Percentiles rank a stretch among this genome's conserved stretches.
Evolutionary conservation across 2,329 filamentous ascomycete genomes (phyloP).

Genomic region (Periglandula ipomoeae): DNA sequence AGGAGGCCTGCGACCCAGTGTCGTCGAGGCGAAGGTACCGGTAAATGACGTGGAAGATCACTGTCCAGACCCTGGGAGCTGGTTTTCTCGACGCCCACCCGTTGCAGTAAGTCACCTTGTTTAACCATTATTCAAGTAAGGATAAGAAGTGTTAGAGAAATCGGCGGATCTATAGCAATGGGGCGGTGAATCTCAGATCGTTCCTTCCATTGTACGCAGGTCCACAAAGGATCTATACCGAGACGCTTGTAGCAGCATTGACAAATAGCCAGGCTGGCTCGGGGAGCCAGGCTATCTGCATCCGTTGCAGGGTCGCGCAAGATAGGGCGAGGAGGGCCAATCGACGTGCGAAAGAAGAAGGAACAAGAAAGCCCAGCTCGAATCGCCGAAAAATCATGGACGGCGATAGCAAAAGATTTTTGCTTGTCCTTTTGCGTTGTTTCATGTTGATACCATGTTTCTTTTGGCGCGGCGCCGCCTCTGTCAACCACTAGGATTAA

Average conservation of each 20-base stretch:
- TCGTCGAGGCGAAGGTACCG: too few relatives aligned
- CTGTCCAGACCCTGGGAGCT: too few relatives aligned
- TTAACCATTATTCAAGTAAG: too few relatives aligned
- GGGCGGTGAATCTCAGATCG: too few relatives aligned
- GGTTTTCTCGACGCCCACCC: too few relatives aligned
- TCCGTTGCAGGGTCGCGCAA: conserved; percentile 2
- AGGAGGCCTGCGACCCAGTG: too few relatives aligned
- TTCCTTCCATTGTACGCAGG: too few relatives aligned
- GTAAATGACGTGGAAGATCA: too few relatives aligned
- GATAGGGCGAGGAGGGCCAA: background rate
- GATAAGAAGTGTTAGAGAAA: too few relatives aligned
- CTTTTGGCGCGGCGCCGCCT: background rate
- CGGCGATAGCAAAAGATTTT: background rate
- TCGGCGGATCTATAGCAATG: too few relatives aligned
- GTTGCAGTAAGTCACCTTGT: too few relatives aligned
- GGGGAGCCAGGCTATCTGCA: conserved; percentile 3
- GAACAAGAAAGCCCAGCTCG: background rate
- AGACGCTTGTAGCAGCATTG: background rate
- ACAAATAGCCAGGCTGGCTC: conserved; percentile 1
- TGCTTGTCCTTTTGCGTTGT: background rate
- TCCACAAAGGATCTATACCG: too few relatives aligned
- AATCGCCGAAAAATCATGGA: background rate
- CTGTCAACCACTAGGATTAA: background rate
- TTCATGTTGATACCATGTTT: background rate
- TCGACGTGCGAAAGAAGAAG: background rate